Conservation (phyloP, 2,329 filamentous ascomycete genomes). For the Colletotrichum sp. region DNA sequence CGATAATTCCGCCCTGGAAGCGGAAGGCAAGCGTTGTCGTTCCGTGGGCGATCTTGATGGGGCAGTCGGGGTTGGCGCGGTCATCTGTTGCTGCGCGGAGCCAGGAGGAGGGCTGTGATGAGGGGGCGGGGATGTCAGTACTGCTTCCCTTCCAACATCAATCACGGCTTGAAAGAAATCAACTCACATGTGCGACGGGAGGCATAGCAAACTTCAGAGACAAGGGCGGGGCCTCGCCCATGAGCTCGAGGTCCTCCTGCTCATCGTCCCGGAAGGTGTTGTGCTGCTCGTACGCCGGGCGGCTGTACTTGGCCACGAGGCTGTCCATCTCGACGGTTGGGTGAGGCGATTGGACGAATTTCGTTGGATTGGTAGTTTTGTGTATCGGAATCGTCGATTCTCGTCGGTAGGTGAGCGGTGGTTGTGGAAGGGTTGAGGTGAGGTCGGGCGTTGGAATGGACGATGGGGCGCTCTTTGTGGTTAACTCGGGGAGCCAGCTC, state of each 20-base stretch:
- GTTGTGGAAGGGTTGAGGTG: background rate
- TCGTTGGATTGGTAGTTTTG: background rate
- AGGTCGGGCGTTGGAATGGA: conserved; percentile 18
- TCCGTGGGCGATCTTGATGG: conserved; percentile 99
- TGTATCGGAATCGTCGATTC: background rate
- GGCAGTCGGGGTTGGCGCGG: conserved; percentile 93
- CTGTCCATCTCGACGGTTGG: conserved; percentile 73
- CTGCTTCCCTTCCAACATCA: background rate
- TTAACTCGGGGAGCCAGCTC: conserved; percentile 28
- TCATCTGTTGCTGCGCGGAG: conserved; percentile 97
- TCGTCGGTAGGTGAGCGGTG: background rate
- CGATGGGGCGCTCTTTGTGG: conserved; percentile 24
- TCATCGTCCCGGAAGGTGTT: conserved; percentile 59
- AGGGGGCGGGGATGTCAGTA: conserved; percentile 9
- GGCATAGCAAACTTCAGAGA: conserved; percentile 96
- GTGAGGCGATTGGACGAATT: background rate
- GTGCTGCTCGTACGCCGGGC: conserved; percentile 72
- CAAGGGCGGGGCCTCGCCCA: conserved; percentile 65
- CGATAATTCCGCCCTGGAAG: conserved; percentile 98
- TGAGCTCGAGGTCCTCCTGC: conserved; percentile 76
- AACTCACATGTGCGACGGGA: conserved; percentile 83
- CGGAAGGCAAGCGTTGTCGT: conserved; percentile 98
- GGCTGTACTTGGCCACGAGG: conserved; percentile 90
- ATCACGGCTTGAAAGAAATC: background rate
- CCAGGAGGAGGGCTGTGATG: conserved; percentile 82